Evolutionary conservation across 1,139 yeast species (phyloP), one percentile per base, ranked within the genome.

Genomic region (Taiozyma sp.): DNA sequence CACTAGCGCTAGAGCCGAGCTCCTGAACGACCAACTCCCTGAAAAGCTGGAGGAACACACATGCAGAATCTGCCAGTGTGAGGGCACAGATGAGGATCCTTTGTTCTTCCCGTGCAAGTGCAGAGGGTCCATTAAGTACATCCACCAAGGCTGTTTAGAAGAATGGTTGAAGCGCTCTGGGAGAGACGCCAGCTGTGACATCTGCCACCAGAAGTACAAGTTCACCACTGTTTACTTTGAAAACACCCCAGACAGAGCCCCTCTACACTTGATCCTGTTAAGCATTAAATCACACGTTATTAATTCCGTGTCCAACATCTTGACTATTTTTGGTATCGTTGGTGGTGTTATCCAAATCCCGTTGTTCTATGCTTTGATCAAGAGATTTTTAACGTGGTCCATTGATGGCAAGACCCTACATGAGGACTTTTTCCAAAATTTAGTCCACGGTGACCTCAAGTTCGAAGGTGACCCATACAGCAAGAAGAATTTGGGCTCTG

Each of bases 41-140:
- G 19, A 4, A 4, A 22, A 14, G 16, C n/a, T 10, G 24, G 64
- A 59, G 41, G 78, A 74, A 51, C 75, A 76, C 40, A 76, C 84
- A 2, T 95, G 99, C 68, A 85, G 99, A 56, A 92, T 93, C 50
- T 93, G 99, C 67, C 85, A 97, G 52, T 93, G 96, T 47, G 98
- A 90, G 62, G 93, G 82, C n/a, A 80, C 95, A 0, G 72, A 70
- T 0, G 80, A 78, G 1, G 93, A 89, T 57, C 97, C 97, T 4
- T 73, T 93, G 48, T 86, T 80, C 57, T 93, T 89, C 68, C 99
- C 99, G 1, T 93, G 99, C 70, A 84, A 81, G 63, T 93, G 99
- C 69, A 79, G 91, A 54, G 99, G 99, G 2, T 87, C 96, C 30
- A 95, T 93, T 65, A 87, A 87, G 66, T 91, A 84, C 64, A 89